Conservation (phyloP, 305 asterid genomes). For the Plantago lanceolata region DNA sequence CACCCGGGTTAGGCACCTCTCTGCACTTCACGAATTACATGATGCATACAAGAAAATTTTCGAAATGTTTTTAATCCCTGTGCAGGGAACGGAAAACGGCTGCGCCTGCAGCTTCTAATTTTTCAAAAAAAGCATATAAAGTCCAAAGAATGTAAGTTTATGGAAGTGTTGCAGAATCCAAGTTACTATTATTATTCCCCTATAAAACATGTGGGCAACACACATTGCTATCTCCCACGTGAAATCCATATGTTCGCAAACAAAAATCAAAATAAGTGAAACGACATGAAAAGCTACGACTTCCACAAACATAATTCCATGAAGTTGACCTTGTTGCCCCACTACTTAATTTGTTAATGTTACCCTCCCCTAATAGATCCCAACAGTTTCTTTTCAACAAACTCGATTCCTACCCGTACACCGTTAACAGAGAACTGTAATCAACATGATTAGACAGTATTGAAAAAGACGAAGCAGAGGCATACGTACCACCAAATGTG, state of each 20-base stretch:
- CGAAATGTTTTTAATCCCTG: neutral
- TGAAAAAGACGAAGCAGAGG: neutral
- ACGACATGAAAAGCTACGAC: constrained; percentile 36
- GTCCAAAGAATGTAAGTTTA: neutral
- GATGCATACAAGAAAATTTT: neutral
- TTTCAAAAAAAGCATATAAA: too few species aligned
- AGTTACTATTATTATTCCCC: constrained; percentile 21
- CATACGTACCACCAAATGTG: constrained; percentile 55
- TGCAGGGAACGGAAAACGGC: neutral
- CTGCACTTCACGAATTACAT: neutral
- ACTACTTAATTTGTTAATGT: constrained; percentile 15
- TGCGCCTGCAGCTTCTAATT: constrained; percentile 5
- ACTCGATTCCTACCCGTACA: neutral
- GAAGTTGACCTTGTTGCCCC: constrained; percentile 45
- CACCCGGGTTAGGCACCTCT: neutral
- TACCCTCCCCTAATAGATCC: constrained; percentile 30
- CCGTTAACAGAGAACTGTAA: neutral
- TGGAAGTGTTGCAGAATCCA: constrained; percentile 15
- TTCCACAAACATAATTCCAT: constrained; percentile 33
- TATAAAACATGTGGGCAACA: constrained; percentile 37
- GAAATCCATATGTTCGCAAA: constrained; percentile 33
- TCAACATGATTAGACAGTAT: neutral
- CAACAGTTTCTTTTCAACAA: constrained; percentile 32
- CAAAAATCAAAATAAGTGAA: constrained; percentile 21
- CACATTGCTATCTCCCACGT: constrained; percentile 42